Evolutionary conservation across 345 rosid genomes (phyloP), one percentile per base, ranked within the genome.

Genomic region (Rhodomyrtus tomentosa): DNA sequence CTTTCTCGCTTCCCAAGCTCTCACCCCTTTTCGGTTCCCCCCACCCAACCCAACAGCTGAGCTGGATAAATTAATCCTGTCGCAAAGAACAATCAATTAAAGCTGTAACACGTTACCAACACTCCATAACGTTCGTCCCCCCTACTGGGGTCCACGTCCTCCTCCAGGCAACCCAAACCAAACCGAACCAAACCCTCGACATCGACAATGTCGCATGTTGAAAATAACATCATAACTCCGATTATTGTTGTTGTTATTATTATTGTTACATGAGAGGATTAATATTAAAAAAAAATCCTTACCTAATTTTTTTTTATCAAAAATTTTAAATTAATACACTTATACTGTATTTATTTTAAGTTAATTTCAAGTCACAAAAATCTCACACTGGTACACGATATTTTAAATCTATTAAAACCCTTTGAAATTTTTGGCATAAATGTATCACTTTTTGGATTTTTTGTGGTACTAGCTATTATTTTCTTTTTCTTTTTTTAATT

Each of bases 361-460:
- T 1, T 36, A 4, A 59, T 59, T 59, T 3, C 4, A 0, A 0
- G 3, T 8, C 13, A 7, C 36, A 68, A 32, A 1, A 52, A 52
- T 52, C 7, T 3, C 55, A 53, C 20, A 2, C 0, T 7, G 2
- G 2, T 50, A 50, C 22, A 20, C 7, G 1, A n/a, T 18, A 1
- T 38, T 2, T 36, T 3, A 68, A 18, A 68, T 36, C 3, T 20
- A 36, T 0, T 5, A 55, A 55, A 53, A 20, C 8, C 24, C 7
- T 3, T 59, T 0, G 36, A 15, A 4, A 59, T 29, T 59, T 59
- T 59, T 1, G 21, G 0, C 5, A 15, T 0, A 1, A 32, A 7
- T 16, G 0, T 32, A 58, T 0, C 13, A 6, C 0, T 36, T 68
- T 68, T 68, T 18, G 5, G 45, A 36, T 36, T 68, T 68, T 68